phyloP scores from a whole-genome alignment of 2,329 filamentous ascomycete species.

The Ascochyta lentis region DNA sequence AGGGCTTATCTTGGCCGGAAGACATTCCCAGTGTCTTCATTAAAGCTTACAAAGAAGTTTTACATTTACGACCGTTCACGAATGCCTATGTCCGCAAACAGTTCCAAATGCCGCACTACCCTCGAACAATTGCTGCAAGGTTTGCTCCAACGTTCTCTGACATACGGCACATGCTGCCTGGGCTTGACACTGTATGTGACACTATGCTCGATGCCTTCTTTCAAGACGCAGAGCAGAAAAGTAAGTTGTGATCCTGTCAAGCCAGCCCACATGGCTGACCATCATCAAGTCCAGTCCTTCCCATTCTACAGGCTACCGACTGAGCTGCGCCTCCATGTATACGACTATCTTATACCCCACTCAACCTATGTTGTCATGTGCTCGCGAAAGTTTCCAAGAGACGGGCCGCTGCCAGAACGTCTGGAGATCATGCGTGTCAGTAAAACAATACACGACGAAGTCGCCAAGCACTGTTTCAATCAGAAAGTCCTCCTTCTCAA shows the following conservation, averaged over 20 bases:
- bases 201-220: slow-evolving; percentile 25
- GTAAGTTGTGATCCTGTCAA: slow-evolving; percentile 11
- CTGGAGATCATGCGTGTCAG: slow-evolving; percentile 28
- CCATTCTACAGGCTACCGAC: slow-evolving; percentile 31
- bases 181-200: slow-evolving; percentile 26
- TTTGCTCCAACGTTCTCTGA: slow-evolving; percentile 32
- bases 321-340: slow-evolving; percentile 33
- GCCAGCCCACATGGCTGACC: slow-evolving; percentile 6
- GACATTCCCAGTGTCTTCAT: slow-evolving; percentile 28
- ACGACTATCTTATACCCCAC: slow-evolving; percentile 27
- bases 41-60: slow-evolving; percentile 26
- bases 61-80: slow-evolving; percentile 20
- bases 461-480: slow-evolving; percentile 23
- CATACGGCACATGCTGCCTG: slow-evolving; percentile 23
- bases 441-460: slow-evolving; percentile 26
- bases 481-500: slow-evolving; percentile 22
- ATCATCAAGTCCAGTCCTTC: slow-evolving; percentile 25
- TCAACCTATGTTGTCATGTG: slow-evolving; percentile 10
- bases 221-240: slow-evolving; percentile 19
- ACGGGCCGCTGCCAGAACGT: slow-evolving; percentile 3
- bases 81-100: slow-evolving; percentile 23
- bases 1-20: slow-evolving; percentile 23
- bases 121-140: not conserved
- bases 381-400: not conserved
- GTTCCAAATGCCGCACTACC: not conserved